Percentiles rank a stretch among this genome's conserved stretches.
Conservation (phyloP, 148 eudicot species). For the Rhododendron henanense region DNA sequence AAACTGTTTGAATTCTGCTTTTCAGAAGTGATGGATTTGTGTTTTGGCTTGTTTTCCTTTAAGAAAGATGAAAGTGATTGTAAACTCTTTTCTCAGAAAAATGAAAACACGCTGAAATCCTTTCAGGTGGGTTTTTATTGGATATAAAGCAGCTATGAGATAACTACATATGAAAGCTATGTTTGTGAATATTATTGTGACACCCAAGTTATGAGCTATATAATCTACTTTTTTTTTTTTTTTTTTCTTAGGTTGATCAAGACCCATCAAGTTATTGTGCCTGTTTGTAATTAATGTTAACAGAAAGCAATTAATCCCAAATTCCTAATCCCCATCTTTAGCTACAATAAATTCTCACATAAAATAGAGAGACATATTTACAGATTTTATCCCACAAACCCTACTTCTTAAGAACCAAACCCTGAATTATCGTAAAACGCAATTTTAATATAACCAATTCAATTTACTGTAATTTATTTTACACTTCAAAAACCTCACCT, state of each 20-base stretch:
- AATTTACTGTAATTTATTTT: too few species aligned
- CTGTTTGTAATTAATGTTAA: not conserved
- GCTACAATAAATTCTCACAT: not conserved
- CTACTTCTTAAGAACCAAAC: not conserved
- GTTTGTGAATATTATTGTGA: slow-evolving; percentile 15
- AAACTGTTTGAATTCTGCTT: not conserved
- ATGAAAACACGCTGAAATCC: not conserved
- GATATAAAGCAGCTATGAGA: slow-evolving; percentile 3
- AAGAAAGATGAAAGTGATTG: slow-evolving; percentile 17
- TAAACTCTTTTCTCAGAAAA: not conserved
- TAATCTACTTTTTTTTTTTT: not conserved
- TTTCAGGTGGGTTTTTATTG: not conserved
- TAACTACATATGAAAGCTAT: slow-evolving; percentile 10
- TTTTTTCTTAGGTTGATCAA: slow-evolving; percentile 4
- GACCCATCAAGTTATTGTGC: slow-evolving; percentile 1
- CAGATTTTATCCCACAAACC: not conserved
- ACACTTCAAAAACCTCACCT: not conserved
- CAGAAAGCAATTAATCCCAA: not conserved
- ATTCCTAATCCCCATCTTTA: not conserved
- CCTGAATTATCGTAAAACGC: slow-evolving; percentile 6
- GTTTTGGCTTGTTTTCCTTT: not conserved
- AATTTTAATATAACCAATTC: not conserved
- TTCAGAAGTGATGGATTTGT: not conserved
- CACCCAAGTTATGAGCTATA: not conserved
- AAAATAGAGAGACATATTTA: not conserved